Base-by-base conservation (phyloP, 2,329 filamentous ascomycete species). In the Fusarium nematophilum region DNA sequence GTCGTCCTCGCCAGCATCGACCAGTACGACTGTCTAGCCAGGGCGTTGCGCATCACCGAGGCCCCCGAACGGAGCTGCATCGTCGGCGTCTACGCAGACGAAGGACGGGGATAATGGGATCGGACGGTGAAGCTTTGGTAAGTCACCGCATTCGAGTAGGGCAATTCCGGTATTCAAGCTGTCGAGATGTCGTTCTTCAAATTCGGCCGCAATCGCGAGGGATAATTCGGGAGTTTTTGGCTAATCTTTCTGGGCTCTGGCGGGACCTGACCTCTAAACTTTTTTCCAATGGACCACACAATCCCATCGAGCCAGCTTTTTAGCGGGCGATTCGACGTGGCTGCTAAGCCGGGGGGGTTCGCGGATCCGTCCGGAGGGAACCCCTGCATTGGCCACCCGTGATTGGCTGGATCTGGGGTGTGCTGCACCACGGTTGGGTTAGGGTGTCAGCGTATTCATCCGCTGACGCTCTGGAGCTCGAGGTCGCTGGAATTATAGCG, bases 61-160 rank as follows among this genome's bases (percentile, higher is more conserved):
- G 83, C 79, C 77, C 82, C 79, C 57, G 79, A 76, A 73, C 79
- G 81, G 73, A 86, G 79, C 76, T 79, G 83, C 83, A 87, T 87
- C 53, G 56, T n/a, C 59, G 38, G 54, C 37, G 36, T 34, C 43
- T 56, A 34, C 48, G 33, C 49, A 53, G 31, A 44, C 42, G 44
- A 25, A 34, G 43, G 18, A 51, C 45, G 23, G 46, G 27, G 47
- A 30, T 59, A 43, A 31, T 46, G 44, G 42, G 30, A 25, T 39
- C 10, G 26, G 25, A 15, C 26, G 53, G 40, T 48, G 27, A 18
- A 10, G 17, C 6, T 27, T 21, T 47, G 40, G n/a, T 38, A 14
- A 38, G 62, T 62, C 23, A 55, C 53, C 37, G 21, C 61, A 64
- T 64, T 62, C 61, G 60, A 18, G 13, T 30, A 25, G 11, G 14